These are phyloP conservation scores for Priceomyces carsonii DNA, from an alignment of 805 yeast species.

Conservation along the genomic window DNA sequence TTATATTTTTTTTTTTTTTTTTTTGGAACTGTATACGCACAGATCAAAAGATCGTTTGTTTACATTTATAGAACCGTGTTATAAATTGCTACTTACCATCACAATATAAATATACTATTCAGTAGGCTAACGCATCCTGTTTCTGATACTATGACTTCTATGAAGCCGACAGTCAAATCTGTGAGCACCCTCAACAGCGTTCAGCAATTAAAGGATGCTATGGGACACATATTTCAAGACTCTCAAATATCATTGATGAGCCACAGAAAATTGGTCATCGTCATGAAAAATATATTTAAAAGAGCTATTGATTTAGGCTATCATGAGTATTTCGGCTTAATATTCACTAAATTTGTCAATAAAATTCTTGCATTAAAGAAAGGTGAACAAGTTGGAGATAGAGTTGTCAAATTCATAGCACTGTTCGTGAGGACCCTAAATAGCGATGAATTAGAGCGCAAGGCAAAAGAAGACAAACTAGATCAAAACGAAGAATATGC, in stretches of 20 bases:
- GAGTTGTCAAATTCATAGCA: slow-evolving; percentile 70
- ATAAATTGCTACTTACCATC: neutral
- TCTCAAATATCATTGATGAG: slow-evolving; percentile 75
- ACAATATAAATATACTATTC: neutral
- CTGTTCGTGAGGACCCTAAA: slow-evolving; percentile 53
- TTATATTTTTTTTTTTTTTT: slow-evolving; percentile 1
- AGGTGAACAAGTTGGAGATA: slow-evolving; percentile 70
- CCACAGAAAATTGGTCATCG: slow-evolving; percentile 70
- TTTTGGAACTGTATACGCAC: slow-evolving; percentile 1
- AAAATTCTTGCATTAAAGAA: slow-evolving; percentile 68
- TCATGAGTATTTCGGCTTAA: slow-evolving; percentile 59
- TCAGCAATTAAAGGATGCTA: slow-evolving; percentile 35
- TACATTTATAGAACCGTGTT: slow-evolving; percentile 3
- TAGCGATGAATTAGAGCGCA: slow-evolving; percentile 27
- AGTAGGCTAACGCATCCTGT: neutral
- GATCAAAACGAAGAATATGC: slow-evolving; percentile 13
- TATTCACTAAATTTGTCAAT: slow-evolving; percentile 62
- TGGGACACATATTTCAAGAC: slow-evolving; percentile 74
- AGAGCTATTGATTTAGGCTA: slow-evolving; percentile 53
- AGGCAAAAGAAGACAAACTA: slow-evolving; percentile 27
- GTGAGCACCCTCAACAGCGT: slow-evolving; percentile 19
- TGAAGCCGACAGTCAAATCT: slow-evolving; percentile 14
- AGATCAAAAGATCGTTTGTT: slow-evolving; percentile 1
- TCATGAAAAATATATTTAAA: slow-evolving; percentile 58
- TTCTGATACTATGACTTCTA: slow-evolving; percentile 5